Evolutionary conservation across 73 alveolate genomes (phyloP).

Genomic region (Blepharisma stoltei): DNA sequence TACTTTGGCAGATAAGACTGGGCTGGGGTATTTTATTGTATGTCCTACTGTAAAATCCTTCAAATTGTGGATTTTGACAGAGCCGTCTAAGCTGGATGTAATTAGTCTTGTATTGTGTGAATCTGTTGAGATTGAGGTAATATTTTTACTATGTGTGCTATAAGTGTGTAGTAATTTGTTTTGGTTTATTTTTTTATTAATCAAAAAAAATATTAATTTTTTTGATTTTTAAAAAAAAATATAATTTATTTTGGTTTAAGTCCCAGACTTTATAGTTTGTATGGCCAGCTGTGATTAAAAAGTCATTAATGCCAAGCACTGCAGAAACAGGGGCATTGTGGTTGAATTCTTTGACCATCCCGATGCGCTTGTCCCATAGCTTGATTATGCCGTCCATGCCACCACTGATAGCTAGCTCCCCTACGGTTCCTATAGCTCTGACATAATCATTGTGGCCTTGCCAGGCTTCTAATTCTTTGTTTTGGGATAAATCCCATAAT

Average conservation of each 20-base stretch:
- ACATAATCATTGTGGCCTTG: background rate
- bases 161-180: background rate
- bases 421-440: background rate
- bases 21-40: constrained; percentile 12
- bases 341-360: background rate
- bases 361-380: constrained; percentile 5
- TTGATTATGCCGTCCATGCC: constrained; percentile 23
- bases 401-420: background rate
- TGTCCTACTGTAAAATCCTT: background rate
- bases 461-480: background rate
- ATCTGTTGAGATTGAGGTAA: background rate
- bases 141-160: constrained; percentile 20
- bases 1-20: constrained; percentile 13
- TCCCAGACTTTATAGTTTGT: constrained; percentile 15
- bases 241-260: background rate
- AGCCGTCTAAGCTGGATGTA: background rate
- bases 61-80: constrained; percentile 14
- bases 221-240: no score
- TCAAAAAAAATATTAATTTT: no score
- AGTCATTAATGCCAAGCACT: background rate
- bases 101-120: background rate
- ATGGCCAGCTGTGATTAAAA: constrained; percentile 17
- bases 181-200: no score
- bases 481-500: constrained; percentile 6
- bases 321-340: constrained; percentile 3